Evolutionary conservation across 2,329 filamentous ascomycete species (phyloP).

Genomic region (Pseudogymnoascus sp.): DNA sequence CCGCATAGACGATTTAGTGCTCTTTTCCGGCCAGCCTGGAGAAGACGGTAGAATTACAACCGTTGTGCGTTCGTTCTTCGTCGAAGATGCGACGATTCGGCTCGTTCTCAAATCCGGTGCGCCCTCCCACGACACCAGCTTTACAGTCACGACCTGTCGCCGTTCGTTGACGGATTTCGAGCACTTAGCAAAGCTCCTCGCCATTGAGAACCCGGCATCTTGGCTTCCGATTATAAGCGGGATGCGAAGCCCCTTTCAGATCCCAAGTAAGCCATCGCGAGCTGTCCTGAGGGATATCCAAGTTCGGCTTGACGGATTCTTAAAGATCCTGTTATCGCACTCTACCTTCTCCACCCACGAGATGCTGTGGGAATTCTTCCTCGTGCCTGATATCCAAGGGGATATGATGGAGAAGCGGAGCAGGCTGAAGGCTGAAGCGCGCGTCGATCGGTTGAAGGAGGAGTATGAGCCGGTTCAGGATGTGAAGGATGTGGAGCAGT

Average conservation of each 20-base stretch:
- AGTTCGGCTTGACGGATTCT: slow-evolving; percentile 73
- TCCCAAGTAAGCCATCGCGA: slow-evolving; percentile 83
- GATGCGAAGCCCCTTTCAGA: slow-evolving; percentile 79
- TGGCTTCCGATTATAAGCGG: slow-evolving; percentile 78
- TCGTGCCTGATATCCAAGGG: slow-evolving; percentile 86
- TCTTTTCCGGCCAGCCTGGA: slow-evolving; percentile 66
- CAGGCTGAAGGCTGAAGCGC: slow-evolving; percentile 72
- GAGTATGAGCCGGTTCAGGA: slow-evolving; percentile 80
- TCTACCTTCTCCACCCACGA: slow-evolving; percentile 93
- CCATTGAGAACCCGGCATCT: slow-evolving; percentile 85
- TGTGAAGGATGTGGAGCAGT: slow-evolving; percentile 81
- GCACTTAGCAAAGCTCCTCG: slow-evolving; percentile 72
- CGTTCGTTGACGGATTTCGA: slow-evolving; percentile 85
- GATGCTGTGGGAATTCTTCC: slow-evolving; percentile 97
- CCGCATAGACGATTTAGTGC: slow-evolving; percentile 83
- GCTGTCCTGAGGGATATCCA: slow-evolving; percentile 83
- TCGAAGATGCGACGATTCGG: slow-evolving; percentile 89
- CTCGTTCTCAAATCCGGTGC: slow-evolving; percentile 91
- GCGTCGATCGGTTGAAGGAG: slow-evolving; percentile 76
- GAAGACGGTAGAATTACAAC: slow-evolving; percentile 78
- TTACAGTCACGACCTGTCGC: slow-evolving; percentile 89
- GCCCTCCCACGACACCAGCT: slow-evolving; percentile 69
- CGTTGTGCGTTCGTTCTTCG: slow-evolving; percentile 91
- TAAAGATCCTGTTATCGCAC: slow-evolving; percentile 77
- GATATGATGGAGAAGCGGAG: slow-evolving; percentile 86